Base-by-base conservation (phyloP, 75 land plant species). In the Cupressus sempervirens region DNA sequence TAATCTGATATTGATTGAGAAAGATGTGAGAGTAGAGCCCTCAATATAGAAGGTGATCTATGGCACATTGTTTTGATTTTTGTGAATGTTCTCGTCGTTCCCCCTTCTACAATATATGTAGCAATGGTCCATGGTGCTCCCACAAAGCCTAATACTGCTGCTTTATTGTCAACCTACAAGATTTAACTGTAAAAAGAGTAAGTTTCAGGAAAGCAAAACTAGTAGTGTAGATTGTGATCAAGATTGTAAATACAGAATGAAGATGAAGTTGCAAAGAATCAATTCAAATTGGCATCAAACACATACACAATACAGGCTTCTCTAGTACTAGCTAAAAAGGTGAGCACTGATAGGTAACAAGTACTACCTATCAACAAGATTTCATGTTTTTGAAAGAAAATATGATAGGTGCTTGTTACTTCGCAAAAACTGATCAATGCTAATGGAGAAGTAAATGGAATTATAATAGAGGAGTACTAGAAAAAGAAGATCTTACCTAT, bases 61-160 rank as follows among this genome's bases (percentile, higher is more conserved):
- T 98, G 92, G 85, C 98, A 96, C 98, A 98, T 94, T 75, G 91
- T 88, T 86, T 98, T 98, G 72, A 98, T 96, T n/a, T 87, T 94
- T 30, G 90, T 93, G 84, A 96, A 98, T 26, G 98, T 96, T 34
- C 95, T 90, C 73, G 97, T 98, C 35, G 99, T 92, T 77, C 91
- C 90, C 29, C 99, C 99, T 87, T 96, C 99, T 45, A 98, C 93
- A 84, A 98, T 92, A 85, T 98, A 98, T 46, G 99, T 98, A n/a
- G 94, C 98, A 84, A 98, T 92, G 67, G 99, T 98, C 99, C 99
- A 98, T 48, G 99, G 99, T 70, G 99, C 94, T 34, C 99, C 99
- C 18, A 98, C 95, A 93, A 98, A 98, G 11, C 99, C 99, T 52
- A 98, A 82, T 52, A 98, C 91, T 67, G 99, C 98, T 83, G 99